These are phyloP conservation scores for Colletotrichum tanaceti DNA, from an alignment of 2,329 filamentous ascomycete genomes.

Conservation along the genomic window DNA sequence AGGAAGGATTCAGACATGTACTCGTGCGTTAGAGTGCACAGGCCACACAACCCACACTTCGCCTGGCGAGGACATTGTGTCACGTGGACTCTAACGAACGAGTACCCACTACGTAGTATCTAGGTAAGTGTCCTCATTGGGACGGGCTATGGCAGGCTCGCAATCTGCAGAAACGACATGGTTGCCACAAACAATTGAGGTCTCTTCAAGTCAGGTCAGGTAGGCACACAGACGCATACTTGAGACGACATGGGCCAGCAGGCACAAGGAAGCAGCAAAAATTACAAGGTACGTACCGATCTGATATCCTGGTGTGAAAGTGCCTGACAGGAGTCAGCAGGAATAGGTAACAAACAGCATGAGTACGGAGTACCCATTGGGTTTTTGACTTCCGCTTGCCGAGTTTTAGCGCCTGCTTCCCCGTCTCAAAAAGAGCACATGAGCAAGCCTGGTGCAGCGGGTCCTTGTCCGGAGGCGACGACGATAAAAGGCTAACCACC, in stretches of 20 bases:
- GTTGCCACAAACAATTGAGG: neutral
- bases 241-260: constrained; percentile 7
- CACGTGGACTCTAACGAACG: too few relatives aligned
- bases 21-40: too few relatives aligned
- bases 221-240: constrained; percentile 23
- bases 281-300: constrained; percentile 9
- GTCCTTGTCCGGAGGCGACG: constrained; percentile 44
- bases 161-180: neutral
- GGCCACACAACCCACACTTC: too few relatives aligned
- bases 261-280: neutral
- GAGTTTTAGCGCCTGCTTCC: constrained; percentile 54
- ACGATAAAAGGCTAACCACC: constrained; percentile 36
- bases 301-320: constrained; percentile 4
- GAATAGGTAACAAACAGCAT: constrained; percentile 8
- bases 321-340: constrained; percentile 15
- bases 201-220: constrained; percentile 4
- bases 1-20: too few relatives aligned
- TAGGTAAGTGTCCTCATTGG: neutral
- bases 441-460: constrained; percentile 58
- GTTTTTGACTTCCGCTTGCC: constrained; percentile 51
- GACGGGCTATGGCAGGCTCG: neutral
- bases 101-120: too few relatives aligned
- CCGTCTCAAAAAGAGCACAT: constrained; percentile 61
- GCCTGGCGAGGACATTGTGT: too few relatives aligned
- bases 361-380: constrained; percentile 31